These are phyloP conservation scores for Grosmannia serpens DNA, from an alignment of 2,329 filamentous ascomycete species.

Conservation along the genomic window DNA sequence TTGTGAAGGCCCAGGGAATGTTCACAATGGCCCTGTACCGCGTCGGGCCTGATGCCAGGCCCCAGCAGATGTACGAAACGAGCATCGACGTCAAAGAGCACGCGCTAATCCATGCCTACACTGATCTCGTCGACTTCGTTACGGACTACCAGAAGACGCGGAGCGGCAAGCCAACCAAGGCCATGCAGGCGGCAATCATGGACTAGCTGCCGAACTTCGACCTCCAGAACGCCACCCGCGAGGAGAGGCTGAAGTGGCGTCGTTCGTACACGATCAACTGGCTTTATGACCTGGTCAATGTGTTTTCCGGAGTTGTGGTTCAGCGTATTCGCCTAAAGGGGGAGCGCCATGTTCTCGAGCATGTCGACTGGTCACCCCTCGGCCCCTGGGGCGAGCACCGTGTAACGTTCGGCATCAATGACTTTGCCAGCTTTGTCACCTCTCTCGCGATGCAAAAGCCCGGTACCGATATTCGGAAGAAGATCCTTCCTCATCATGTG, in stretches of 20 bases:
- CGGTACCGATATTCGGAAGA: slow-evolving; percentile 23
- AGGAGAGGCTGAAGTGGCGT: slow-evolving; percentile 32
- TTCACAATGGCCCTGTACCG: neutral
- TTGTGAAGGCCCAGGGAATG: neutral
- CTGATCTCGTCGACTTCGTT: slow-evolving; percentile 31
- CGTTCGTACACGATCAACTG: slow-evolving; percentile 37
- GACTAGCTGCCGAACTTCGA: slow-evolving; percentile 31
- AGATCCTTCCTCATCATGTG: slow-evolving; percentile 33
- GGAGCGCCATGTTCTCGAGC: slow-evolving; percentile 21
- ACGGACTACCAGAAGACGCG: slow-evolving; percentile 31
- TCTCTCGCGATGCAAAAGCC: slow-evolving; percentile 33
- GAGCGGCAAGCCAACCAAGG: slow-evolving; percentile 33
- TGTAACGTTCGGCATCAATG: slow-evolving; percentile 30
- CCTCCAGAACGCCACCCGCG: slow-evolving; percentile 23
- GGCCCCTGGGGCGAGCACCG: slow-evolving; percentile 26
- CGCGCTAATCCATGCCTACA: slow-evolving; percentile 29
- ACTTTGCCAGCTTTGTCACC: slow-evolving; percentile 33
- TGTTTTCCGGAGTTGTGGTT: slow-evolving; percentile 28
- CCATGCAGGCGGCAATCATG: slow-evolving; percentile 25
- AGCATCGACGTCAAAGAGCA: slow-evolving; percentile 30
- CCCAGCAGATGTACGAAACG: slow-evolving; percentile 11
- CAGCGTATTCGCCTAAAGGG: slow-evolving; percentile 24
- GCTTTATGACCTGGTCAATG: slow-evolving; percentile 39
- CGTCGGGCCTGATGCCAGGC: slow-evolving; percentile 8
- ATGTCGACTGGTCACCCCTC: slow-evolving; percentile 28